Evolutionary conservation across 1,139 yeast genomes (phyloP), one percentile per base, ranked within the genome.

Genomic region (Zhuliangozyma blackwelliae): DNA sequence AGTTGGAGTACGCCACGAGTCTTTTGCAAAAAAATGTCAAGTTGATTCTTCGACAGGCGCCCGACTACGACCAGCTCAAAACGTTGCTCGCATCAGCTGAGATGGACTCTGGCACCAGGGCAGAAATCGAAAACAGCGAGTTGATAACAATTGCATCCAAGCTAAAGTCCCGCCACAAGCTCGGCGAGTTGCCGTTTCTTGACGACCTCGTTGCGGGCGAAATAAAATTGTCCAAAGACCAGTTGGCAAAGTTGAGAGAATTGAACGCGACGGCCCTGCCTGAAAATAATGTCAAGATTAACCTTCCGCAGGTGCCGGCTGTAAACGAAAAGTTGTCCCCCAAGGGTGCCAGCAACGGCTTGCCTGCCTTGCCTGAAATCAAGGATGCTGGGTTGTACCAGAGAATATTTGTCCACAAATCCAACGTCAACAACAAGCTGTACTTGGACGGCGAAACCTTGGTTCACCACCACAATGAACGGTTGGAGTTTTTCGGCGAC

Each of bases 401-500:
- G 9, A 74, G 86, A 37, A 96, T 89, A 0, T 92, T 89, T 52
- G 77, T 83, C 20, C 97, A 92, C 57, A 81, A 80, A 46, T 89
- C 97, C 0, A 68, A 78, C 6, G 75, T 82, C 22, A 77, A 79
- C 43, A 77, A 76, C 44, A 75, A 79, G 46, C 59, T 76, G 7
- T 78, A 78, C 49, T 58, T 83, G 35, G 65, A 76, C 9, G 75
- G 72, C 36, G 60, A 66, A 2, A 92, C 84, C 45, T 66, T 77
- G 39, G 65, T 83, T 21, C 67, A 72, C 33, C 63, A 79, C 2
- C 92, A 89, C 52, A 89, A 92, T 57, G 98, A 94, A 65, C 72
- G 98, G 37, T 68, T 92, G 28, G 99, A 94, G 61, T 94, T 89
- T 54, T 63, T 89, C 31, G 99, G 99, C 16, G 99, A 94, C 61